Percentiles rank a stretch among this genome's conserved stretches.
phyloP scores from a whole-genome alignment of 139 green algal species.

The Chlorella sp. region DNA sequence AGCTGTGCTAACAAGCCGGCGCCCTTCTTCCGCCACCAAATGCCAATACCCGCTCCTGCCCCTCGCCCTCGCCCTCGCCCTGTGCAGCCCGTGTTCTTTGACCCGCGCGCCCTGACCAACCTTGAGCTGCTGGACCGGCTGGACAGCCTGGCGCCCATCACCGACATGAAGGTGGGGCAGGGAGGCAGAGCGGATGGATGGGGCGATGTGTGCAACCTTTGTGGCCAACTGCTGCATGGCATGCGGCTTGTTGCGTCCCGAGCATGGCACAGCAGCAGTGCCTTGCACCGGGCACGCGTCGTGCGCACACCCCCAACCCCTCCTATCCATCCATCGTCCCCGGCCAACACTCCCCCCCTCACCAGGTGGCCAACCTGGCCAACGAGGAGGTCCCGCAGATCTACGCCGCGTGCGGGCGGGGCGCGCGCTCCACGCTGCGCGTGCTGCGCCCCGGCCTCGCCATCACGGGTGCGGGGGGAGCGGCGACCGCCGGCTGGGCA shows the following conservation, averaged over 20 bases:
- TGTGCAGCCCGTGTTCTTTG: slow-evolving; percentile 87
- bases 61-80: too few relatives aligned
- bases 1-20: too few relatives aligned
- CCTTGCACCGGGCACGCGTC: background rate
- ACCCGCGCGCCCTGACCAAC: slow-evolving; percentile 89
- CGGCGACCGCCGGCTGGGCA: background rate
- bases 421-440: slow-evolving; percentile 80
- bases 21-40: too few relatives aligned
- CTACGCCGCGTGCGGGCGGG: slow-evolving; percentile 86
- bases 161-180: slow-evolving; percentile 90
- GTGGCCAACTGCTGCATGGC: too few relatives aligned
- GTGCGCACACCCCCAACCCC: background rate
- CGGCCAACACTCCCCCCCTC: background rate
- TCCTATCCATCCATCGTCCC: background rate
- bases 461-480: slow-evolving; percentile 55
- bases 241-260: too few relatives aligned
- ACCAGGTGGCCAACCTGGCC: slow-evolving; percentile 84
- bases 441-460: slow-evolving; percentile 92
- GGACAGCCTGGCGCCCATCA: slow-evolving; percentile 86
- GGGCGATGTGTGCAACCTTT: background rate
- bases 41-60: too few relatives aligned
- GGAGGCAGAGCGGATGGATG: background rate
- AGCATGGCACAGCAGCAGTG: background rate
- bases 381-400: slow-evolving; percentile 89
- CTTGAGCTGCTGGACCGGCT: slow-evolving; percentile 91